Percentiles rank a stretch among this genome's conserved stretches.
These are phyloP conservation scores for Gynandropsis gynandra DNA, from an alignment of 345 rosid species.

Conservation along the genomic window DNA sequence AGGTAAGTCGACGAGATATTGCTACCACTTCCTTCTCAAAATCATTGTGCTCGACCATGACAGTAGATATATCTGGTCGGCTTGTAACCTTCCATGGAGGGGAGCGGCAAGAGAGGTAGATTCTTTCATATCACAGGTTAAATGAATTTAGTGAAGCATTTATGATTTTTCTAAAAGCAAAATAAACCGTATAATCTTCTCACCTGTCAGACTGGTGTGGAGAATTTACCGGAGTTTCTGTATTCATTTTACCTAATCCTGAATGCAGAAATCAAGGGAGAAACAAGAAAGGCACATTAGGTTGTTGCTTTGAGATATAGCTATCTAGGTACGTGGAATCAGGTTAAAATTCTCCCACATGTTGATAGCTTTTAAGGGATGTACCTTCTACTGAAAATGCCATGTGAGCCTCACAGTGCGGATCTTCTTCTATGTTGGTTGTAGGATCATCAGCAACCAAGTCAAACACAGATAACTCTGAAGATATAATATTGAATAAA, in stretches of 20 bases:
- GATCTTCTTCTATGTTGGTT: conserved; percentile 28
- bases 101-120: conserved; percentile 21
- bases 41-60: conserved; percentile 26
- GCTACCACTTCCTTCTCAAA: conserved; percentile 49
- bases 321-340: background rate
- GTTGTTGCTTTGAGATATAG: too few species aligned
- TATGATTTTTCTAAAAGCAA: background rate
- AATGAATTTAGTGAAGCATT: conserved; percentile 8
- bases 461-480: conserved; percentile 67
- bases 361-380: background rate
- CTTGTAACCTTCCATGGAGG: conserved; percentile 38
- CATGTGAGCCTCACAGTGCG: conserved; percentile 56
- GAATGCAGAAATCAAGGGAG: conserved; percentile 23
- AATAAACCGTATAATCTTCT: conserved; percentile 10
- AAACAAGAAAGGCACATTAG: conserved; percentile 1
- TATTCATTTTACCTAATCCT: conserved; percentile 70
- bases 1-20: conserved; percentile 12
- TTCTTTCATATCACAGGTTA: conserved; percentile 18
- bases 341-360: background rate
- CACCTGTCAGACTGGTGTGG: conserved; percentile 54
- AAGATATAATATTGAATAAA: conserved; percentile 19
- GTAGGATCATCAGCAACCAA: conserved; percentile 62
- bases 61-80: conserved; percentile 28
- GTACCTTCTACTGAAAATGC: conserved; percentile 87
- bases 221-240: conserved; percentile 57